phyloP scores from a whole-genome alignment of 2,329 filamentous ascomycete species.

The Xylogone sp. region DNA sequence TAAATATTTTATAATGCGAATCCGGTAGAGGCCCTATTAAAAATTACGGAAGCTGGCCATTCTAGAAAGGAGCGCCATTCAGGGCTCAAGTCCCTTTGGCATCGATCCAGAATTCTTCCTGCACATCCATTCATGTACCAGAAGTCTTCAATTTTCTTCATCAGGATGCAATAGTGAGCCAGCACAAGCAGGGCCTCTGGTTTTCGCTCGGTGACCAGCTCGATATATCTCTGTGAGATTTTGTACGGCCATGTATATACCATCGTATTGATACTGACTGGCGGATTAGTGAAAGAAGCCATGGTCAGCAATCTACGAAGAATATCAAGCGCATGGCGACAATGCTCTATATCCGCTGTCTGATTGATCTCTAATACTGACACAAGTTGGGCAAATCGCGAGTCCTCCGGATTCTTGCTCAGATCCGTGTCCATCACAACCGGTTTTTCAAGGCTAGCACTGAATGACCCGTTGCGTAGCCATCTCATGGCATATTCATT shows the following conservation, averaged over 20 bases:
- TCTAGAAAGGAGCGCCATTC: not conserved
- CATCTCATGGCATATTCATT: not conserved
- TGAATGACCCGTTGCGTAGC: not conserved
- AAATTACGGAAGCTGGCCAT: not conserved
- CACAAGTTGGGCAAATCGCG: not conserved
- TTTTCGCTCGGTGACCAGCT: slow-evolving; percentile 8
- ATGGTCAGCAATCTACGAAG: not conserved
- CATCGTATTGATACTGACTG: not conserved
- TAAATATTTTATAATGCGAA: too few relatives aligned
- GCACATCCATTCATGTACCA: slow-evolving; percentile 36
- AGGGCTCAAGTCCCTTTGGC: not conserved
- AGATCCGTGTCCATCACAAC: not conserved
- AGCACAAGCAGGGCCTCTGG: slow-evolving; percentile 34
- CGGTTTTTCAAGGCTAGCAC: not conserved
- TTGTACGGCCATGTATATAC: slow-evolving; percentile 12
- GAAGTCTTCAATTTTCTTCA: slow-evolving; percentile 31
- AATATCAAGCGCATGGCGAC: not conserved
- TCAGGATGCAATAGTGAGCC: slow-evolving; percentile 32
- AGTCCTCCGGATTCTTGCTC: not conserved
- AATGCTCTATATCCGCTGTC: not conserved
- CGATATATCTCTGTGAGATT: slow-evolving; percentile 7
- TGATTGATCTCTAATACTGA: not conserved
- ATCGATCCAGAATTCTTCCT: not conserved
- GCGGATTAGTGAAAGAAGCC: not conserved
- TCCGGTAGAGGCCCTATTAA: too few relatives aligned